phyloP scores from a whole-genome alignment of 2,329 filamentous ascomycete species.

The Claviceps sp. region DNA sequence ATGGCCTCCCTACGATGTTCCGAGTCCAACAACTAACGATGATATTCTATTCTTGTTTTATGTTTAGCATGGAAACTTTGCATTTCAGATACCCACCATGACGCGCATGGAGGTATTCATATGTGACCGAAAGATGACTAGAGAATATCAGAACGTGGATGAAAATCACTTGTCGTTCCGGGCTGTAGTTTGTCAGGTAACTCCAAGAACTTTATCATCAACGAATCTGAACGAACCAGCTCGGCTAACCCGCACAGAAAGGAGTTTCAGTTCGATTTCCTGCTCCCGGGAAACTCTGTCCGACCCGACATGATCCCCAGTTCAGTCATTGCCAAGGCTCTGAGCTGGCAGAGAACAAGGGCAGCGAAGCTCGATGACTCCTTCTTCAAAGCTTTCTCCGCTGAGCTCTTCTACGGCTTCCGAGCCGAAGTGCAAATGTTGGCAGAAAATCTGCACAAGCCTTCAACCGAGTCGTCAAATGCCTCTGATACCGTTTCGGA shows the following conservation, averaged over 20 bases:
- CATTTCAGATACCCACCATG: conserved; percentile 9
- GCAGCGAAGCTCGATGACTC: conserved; percentile 6
- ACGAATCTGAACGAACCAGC: too few species aligned
- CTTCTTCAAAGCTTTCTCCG: conserved; percentile 7
- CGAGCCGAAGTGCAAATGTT: conserved; percentile 1
- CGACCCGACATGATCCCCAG: conserved; percentile 5
- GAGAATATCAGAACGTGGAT: conserved; percentile 7
- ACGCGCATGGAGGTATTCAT: conserved; percentile 9
- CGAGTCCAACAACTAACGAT: too few species aligned
- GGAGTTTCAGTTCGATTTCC: conserved; percentile 8
- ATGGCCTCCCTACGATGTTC: too few species aligned
- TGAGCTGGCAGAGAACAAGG: conserved; percentile 8
- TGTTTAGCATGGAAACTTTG: conserved; percentile 4
- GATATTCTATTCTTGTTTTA: neutral
- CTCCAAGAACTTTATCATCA: too few species aligned
- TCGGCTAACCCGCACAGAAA: neutral
- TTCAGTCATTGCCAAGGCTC: conserved; percentile 6
- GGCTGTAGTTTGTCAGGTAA: conserved; percentile 1
- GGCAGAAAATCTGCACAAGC: neutral
- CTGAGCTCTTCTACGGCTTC: conserved; percentile 7
- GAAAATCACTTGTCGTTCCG: conserved; percentile 7
- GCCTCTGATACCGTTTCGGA: too few species aligned
- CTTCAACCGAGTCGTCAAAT: too few species aligned
- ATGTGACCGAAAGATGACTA: conserved; percentile 7
- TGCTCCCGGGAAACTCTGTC: neutral